Percentiles rank a stretch among this genome's conserved stretches.
phyloP scores from a whole-genome alignment of 345 rosid species.

The Salix udensis region DNA sequence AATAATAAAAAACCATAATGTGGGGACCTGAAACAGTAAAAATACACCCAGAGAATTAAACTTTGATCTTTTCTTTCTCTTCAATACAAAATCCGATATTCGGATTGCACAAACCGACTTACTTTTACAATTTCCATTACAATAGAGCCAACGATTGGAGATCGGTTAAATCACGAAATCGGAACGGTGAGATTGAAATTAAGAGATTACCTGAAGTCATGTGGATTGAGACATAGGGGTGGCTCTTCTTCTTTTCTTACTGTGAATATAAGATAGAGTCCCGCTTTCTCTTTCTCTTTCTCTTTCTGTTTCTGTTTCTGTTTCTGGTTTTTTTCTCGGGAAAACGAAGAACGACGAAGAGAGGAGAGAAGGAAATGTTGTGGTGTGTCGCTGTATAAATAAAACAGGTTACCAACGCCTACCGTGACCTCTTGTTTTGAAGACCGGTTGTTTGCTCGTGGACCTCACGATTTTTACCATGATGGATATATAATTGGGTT shows the following conservation, averaged over 20 bases:
- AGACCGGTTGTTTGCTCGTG: neutral
- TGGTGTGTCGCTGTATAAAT: neutral
- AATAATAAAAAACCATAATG: neutral
- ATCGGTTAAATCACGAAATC: neutral
- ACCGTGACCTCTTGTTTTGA: neutral
- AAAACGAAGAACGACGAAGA: neutral
- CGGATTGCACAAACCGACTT: neutral
- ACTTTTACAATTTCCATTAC: neutral
- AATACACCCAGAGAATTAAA: neutral
- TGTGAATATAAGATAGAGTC: neutral
- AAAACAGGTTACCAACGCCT: neutral
- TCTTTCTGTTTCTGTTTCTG: neutral
- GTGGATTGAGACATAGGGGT: neutral
- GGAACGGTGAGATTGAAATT: neutral
- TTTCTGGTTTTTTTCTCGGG: neutral
- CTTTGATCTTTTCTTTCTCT: too few relatives aligned
- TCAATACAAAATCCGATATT: too few relatives aligned
- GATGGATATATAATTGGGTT: too few relatives aligned
- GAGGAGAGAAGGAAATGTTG: neutral
- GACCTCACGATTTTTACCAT: neutral
- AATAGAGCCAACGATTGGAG: neutral
- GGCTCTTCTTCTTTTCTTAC: neutral
- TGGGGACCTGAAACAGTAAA: neutral
- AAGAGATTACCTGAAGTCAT: slow-evolving; percentile 17
- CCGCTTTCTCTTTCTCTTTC: neutral